Conservation (phyloP, 306 rosid genomes). For the Fagus crenata region DNA sequence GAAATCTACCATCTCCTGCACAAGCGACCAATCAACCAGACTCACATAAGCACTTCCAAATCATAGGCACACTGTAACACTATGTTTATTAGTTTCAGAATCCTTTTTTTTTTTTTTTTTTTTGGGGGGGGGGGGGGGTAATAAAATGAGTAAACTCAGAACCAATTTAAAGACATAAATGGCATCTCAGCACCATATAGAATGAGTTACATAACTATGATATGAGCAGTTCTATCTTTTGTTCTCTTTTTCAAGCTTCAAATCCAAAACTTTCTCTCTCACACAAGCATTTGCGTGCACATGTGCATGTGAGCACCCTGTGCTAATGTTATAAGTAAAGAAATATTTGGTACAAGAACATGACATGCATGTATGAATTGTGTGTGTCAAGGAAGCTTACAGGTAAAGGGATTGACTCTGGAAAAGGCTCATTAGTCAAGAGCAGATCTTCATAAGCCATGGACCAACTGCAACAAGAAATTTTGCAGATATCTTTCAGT, state of each 20-base stretch:
- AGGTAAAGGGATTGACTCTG: slow-evolving; percentile 78
- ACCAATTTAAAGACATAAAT: not conserved
- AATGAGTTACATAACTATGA: not conserved
- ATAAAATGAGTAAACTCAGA: not conserved
- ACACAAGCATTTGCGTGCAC: not conserved
- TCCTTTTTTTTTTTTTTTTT: no score
- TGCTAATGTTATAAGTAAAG: not conserved
- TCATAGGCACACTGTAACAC: not conserved
- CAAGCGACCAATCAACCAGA: slow-evolving; percentile 24
- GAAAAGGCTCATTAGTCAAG: slow-evolving; percentile 66
- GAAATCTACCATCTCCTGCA: slow-evolving; percentile 99
- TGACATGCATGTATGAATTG: not conserved
- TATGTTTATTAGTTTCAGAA: no score
- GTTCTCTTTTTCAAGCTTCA: slow-evolving; percentile 13
- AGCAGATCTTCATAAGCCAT: slow-evolving; percentile 83
- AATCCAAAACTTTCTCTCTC: not conserved
- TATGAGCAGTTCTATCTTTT: not conserved
- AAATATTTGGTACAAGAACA: not conserved
- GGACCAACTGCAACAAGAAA: slow-evolving; percentile 83
- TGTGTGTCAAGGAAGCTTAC: slow-evolving; percentile 50
- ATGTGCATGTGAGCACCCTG: not conserved
- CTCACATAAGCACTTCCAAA: slow-evolving; percentile 26
- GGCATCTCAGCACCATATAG: not conserved
- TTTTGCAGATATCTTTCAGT: slow-evolving; percentile 14
- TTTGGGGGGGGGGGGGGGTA: not conserved